Evolutionary conservation across 352 stramenopile genomes (phyloP), one percentile per base, ranked within the genome.

Genomic region (Phytophthora podocarpi): DNA sequence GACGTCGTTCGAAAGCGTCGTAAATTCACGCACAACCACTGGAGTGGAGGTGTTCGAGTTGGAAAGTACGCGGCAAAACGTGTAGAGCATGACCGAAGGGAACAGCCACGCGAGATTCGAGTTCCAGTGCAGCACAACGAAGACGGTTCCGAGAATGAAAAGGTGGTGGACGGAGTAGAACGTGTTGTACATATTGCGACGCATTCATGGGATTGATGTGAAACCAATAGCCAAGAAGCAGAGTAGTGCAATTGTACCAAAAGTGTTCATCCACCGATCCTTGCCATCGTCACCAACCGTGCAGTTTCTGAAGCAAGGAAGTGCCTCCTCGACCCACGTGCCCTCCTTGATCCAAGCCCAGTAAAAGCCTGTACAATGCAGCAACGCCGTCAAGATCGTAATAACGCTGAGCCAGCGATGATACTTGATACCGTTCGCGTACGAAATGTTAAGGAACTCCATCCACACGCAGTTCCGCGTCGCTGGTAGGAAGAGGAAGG

Each of bases 391-490:
- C 32, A 76, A 7, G 4, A 87, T 59, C 2, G 64, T 74, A 4
- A 66, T 34, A 12, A 82, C 61, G 4, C 67, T 75, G 3, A 87
- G 39, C 72, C 75, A 85, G 13, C 72, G 69, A 23, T 87, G 78
- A 49, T 87, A 87, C 45, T 81, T 81, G 36, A 87, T 62, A 0
- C 53, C 73, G 32, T 82, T 81, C 0, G 75, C 70, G 56, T 78
- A 85, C 37, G 75, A 83, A 24, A 85, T 77, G 37, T 78, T 80
- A 63, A 87, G 61, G 12, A 81, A 80, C 26, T 85, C 72, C 72
- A 85, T 83, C 77, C 77, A 87, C 4, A 70, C 72, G 42, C 76
- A 70, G 39, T 85, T 80, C 2, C 72, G 59, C 8, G 74, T 85
- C 0, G 61, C 60, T 3, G 67, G 73, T 0, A 87, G 49, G 37